Evolutionary conservation across 495 filamentous ascomycete genomes (phyloP), one percentile per base, ranked within the genome.

Genomic region (Daldinia grandis): DNA sequence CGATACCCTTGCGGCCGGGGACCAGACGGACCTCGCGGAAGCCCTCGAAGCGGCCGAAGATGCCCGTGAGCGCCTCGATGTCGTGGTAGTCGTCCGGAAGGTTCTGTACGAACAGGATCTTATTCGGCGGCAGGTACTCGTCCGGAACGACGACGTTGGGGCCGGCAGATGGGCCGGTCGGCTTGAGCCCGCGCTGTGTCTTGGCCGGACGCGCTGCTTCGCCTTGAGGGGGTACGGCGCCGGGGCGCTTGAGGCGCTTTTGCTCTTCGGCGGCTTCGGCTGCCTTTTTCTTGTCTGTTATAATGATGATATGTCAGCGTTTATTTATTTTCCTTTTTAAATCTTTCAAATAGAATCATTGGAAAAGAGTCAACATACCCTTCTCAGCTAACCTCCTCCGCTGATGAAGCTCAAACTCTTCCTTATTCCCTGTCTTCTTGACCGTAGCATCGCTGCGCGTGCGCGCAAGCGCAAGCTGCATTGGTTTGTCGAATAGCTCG

Each of bases 41-140:
- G 59, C 95, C 95, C 69, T 97, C 93, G 82, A 95, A 99, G 37
- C 90, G 89, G 40, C 88, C 88, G 82, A 98, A 99, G 62, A 98
- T 88, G 25, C 85, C 86, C 0, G 88, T 89, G 44, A 99, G 89
- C 40, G 82, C 86, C 57, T 95, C 94, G 76, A 91, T 87, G 79
- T 90, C 91, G 75, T 91, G 92, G 63, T 91, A 92, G 62, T 93
- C 91, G 69, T 96, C 93, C 15, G 96, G 95, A 51, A 99, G 76
- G 73, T 97, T 93, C 80, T 94, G 93, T 57, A 98, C 83, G 85
- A 98, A 97, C n/a, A 99, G 86, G 66, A 93, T 95, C 81, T 96
- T 97, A 86, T 98, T 99, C 50, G 96, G 95, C 3, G 94, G 95
- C 0, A 98, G 87, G 77, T 96, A 98, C 81, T 99, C 95, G 86